phyloP scores from a whole-genome alignment of 208 protist genomes.

The Crithidia thermophila region DNA sequence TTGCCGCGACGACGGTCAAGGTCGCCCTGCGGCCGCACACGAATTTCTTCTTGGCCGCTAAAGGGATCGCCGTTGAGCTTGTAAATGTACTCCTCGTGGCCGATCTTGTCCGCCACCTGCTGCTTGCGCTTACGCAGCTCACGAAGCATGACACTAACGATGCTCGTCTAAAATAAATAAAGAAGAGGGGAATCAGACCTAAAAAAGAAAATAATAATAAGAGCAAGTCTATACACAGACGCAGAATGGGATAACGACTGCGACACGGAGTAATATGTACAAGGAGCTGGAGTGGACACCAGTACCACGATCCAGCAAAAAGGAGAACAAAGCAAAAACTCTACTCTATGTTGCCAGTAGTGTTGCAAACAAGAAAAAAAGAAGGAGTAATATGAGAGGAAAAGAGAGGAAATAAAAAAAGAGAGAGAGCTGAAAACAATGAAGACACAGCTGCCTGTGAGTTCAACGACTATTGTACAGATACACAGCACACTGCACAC shows the following conservation, averaged over 20 bases:
- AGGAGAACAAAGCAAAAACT: too few relatives aligned
- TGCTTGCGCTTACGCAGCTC: constrained; percentile 62
- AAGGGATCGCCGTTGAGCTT: constrained; percentile 46
- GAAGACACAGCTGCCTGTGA: too few relatives aligned
- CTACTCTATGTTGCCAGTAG: too few relatives aligned
- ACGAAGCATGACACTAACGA: constrained; percentile 37
- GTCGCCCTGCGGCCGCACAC: constrained; percentile 33
- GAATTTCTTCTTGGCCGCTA: constrained; percentile 26
- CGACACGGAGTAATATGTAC: too few relatives aligned
- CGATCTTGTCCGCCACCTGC: constrained; percentile 79
- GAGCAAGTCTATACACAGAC: not conserved
- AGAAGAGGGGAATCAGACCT: not conserved
- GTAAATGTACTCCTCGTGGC: constrained; percentile 82
- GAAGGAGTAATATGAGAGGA: too few relatives aligned
- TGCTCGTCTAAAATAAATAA: not conserved
- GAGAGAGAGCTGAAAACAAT: constrained; percentile 15
- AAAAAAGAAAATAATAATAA: not conserved
- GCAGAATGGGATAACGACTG: too few relatives aligned
- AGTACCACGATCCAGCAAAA: too few relatives aligned
- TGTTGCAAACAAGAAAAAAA: too few relatives aligned
- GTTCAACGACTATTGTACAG: too few relatives aligned
- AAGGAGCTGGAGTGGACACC: too few relatives aligned
- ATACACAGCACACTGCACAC: too few relatives aligned
- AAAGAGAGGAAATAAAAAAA: too few relatives aligned
- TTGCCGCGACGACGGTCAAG: constrained; percentile 15